phyloP scores from a whole-genome alignment of 2,329 filamentous ascomycete species.

The Aspergillus amoenus region DNA sequence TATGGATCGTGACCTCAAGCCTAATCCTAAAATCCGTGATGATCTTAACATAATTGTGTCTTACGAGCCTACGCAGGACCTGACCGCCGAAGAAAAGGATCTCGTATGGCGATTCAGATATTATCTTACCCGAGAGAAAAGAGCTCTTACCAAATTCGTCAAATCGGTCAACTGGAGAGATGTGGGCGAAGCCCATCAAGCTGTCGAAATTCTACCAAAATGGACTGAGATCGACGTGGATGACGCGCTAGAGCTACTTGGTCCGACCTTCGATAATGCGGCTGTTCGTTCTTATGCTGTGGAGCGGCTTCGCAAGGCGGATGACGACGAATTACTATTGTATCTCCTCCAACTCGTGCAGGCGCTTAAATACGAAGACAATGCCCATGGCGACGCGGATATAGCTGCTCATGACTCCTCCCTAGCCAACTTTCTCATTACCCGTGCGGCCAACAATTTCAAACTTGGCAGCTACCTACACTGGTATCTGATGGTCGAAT shows the following conservation, averaged over 20 bases:
- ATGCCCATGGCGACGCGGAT: conserved; percentile 60
- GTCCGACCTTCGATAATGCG: conserved; percentile 85
- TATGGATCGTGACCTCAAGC: conserved; percentile 90
- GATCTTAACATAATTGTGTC: conserved; percentile 88
- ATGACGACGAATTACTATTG: conserved; percentile 84
- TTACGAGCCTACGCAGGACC: conserved; percentile 85
- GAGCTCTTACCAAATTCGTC: conserved; percentile 92
- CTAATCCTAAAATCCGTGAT: conserved; percentile 92
- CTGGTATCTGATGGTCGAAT: conserved; percentile 99
- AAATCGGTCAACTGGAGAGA: conserved; percentile 97
- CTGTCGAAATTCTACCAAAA: conserved; percentile 82
- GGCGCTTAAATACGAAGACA: conserved; percentile 89
- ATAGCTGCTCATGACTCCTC: conserved; percentile 74
- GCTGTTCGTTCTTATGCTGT: conserved; percentile 92
- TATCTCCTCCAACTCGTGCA: conserved; percentile 95
- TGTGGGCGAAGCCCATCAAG: conserved; percentile 78
- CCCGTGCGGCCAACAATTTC: conserved; percentile 82
- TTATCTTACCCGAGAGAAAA: conserved; percentile 87
- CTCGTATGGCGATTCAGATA: conserved; percentile 97
- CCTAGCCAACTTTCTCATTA: conserved; percentile 83
- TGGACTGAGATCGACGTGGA: conserved; percentile 98
- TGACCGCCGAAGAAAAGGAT: conserved; percentile 90
- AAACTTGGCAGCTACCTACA: conserved; percentile 92
- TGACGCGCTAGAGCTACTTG: conserved; percentile 89
- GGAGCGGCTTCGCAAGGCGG: conserved; percentile 83